Evolutionary conservation across 106 monocot species (phyloP), one percentile per base, ranked within the genome.

Genomic region (Acorus gramineus): DNA sequence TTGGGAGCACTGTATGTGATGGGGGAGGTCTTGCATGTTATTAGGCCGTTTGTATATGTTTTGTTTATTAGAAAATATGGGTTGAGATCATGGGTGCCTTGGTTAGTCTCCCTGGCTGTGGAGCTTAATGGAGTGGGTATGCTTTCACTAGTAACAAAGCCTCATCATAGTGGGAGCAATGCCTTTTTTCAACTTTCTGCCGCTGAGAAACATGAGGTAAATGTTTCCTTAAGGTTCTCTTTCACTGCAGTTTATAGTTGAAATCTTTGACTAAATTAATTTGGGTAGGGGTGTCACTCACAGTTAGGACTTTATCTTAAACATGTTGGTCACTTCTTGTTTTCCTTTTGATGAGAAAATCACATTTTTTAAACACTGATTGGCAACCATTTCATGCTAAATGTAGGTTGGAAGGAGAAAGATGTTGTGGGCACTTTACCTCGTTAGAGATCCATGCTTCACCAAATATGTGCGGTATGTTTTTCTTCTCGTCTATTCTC

Each of bases 371-470:
- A 66, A 47, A 11, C 73, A 14, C 14, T 60, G 54, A 50, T 65
- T 44, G 11, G 66, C 49, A 54, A 14, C 54, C 11, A 61, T 52
- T 53, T 59, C 56, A 49, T 7, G 5, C 44, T 64, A 76, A 4
- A 11, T 66, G 49, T 66, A 93, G 93, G 14, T 89, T 12, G 86
- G 78, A 76, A 78, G 90, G 61, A 70, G 90, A 60, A 95, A 87
- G 73, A 58, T 87, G 72, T 67, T 90, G 53, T 95, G 76, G 80
- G 95, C 87, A 55, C 82, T 95, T 13, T 90, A 95, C 55, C 50
- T 95, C 66, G 80, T 95, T 76, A 77, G 95, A 75, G 95, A 95
- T 74, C 95, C 95, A 68, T 90, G 90, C 69, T 95, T 95, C 66
- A 70, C 78, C 65, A 74, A 62, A 46, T 82, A 95, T 66, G 87